Evolutionary conservation across 768 basidiomycete species (phyloP), one percentile per base, ranked within the genome.

Genomic region (Brasilioporus rufonigricans): DNA sequence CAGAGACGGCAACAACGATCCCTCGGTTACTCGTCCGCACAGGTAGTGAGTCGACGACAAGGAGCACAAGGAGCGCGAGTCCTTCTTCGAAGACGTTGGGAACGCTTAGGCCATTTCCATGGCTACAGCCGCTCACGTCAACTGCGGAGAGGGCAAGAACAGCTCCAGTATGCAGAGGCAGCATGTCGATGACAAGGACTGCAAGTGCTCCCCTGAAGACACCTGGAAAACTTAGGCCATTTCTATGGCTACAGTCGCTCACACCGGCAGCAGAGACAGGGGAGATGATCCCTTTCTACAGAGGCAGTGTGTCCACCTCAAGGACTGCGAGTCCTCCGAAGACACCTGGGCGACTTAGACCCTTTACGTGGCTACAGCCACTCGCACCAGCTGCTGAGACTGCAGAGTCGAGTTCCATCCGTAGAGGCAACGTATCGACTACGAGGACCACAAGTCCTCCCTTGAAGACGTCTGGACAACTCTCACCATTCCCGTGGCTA

Each of bases 231-330:
- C 55, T 45, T 3, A 5, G 24, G 8, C 51, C 57, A 8, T 40
- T 55, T 33, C 9, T 53, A 8, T 63, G 61, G 58, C 35, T 50
- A 19, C 43, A 41, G 8, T 7, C 51, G 1, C 16, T 23, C 14
- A 16, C 36, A 6, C 38, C 49, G 1, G 27, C 14, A 1, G n/a
- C 27, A 4, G 53, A 50, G 38, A 11, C 36, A 1, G 31, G 16
- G 12, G 18, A 12, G 18, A 6, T 43, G 19, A 55, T 48, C 11
- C 45, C 39, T 5, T 29, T 24, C 18, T 41, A 33, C 9, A 32
- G 24, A 29, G 50, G 46, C 3, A 29, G 41, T 44, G 33, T 50
- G 48, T 29, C 47, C 19, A 29, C 26, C 14, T 23, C 27, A 32
- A 35, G 32, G 23, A 24, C 26, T 19, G 11, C 44, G 19, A 46